A percentile compares a stretch with the other conserved stretches of the same genome.
Conservation (phyloP, 2,329 filamentous ascomycete species). For the Teratosphaeriaceae sp. region DNA sequence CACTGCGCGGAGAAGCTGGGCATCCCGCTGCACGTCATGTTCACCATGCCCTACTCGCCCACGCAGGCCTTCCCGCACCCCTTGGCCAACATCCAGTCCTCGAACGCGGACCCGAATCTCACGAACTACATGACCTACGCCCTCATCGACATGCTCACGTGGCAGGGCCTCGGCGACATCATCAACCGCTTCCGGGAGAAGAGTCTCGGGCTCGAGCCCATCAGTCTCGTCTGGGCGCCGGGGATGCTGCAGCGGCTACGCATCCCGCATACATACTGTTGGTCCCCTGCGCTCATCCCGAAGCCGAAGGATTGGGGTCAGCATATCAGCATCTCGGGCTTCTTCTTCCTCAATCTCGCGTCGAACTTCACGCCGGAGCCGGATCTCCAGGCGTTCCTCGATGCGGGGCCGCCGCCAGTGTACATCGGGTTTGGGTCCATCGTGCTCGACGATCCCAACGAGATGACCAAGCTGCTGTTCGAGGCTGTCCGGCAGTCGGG, state of each 20-base stretch:
- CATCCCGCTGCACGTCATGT: constrained; percentile 75
- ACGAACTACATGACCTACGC: constrained; percentile 76
- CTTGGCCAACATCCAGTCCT: constrained; percentile 67
- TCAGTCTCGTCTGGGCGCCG: not conserved
- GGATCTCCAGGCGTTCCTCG: constrained; percentile 60
- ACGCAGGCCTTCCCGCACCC: constrained; percentile 79
- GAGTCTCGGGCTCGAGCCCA: constrained; percentile 30
- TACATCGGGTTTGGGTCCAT: constrained; percentile 83
- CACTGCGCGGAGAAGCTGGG: constrained; percentile 68
- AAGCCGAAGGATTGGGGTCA: constrained; percentile 71
- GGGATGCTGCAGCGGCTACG: not conserved
- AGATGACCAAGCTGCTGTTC: constrained; percentile 64
- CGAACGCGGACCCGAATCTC: constrained; percentile 63
- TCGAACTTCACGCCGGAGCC: constrained; percentile 59
- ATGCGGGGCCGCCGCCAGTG: constrained; percentile 62
- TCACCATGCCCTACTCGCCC: constrained; percentile 88
- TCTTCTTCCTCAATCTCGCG: constrained; percentile 66
- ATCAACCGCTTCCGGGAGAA: constrained; percentile 77
- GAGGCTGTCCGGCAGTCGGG: constrained; percentile 55
- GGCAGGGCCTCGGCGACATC: constrained; percentile 81
- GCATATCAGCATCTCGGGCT: constrained; percentile 67
- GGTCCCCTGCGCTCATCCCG: constrained; percentile 29
- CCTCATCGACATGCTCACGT: constrained; percentile 80
- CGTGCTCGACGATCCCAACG: constrained; percentile 68
- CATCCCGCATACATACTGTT: not conserved